Conservation (phyloP, 805 yeast genomes). For the Candida broadrunensis region DNA sequence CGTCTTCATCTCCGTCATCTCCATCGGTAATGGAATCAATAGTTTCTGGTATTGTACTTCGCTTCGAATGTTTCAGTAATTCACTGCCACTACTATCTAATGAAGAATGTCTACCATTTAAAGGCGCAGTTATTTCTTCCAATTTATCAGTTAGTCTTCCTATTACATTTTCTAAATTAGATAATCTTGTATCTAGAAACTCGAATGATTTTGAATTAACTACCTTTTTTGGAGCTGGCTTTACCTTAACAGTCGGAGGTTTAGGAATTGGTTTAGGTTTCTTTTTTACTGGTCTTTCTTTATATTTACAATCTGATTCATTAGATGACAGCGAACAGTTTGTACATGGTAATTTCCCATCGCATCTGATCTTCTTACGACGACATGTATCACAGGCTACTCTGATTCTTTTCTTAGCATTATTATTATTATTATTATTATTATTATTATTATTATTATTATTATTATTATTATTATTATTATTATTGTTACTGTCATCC, state of each 20-base stretch:
- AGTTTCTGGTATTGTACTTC: background rate
- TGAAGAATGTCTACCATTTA: background rate
- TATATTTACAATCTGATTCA: conserved; percentile 20
- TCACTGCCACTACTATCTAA: background rate
- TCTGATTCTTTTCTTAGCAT: conserved; percentile 16
- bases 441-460: too few species aligned
- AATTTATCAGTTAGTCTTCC: conserved; percentile 16
- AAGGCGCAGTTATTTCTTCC: conserved; percentile 6
- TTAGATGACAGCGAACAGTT: conserved; percentile 21
- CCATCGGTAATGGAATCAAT: conserved; percentile 1
- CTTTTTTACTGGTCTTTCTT: conserved; percentile 12
- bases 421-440: background rate
- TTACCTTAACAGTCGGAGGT: background rate
- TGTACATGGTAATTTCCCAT: conserved; percentile 27
- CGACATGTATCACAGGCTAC: conserved; percentile 34
- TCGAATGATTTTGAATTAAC: conserved; percentile 10
- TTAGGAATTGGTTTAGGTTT: conserved; percentile 2
- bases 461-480: too few species aligned
- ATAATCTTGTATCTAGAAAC: conserved; percentile 17
- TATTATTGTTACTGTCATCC: too few species aligned
- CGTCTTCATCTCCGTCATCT: conserved; percentile 11
- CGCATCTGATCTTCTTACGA: conserved; percentile 30
- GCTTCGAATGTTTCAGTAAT: background rate
- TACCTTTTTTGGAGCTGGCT: conserved; percentile 4
- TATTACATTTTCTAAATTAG: conserved; percentile 19